Evolutionary conservation across 2,329 filamentous ascomycete genomes (phyloP).

Genomic region (Phyllosticta ampelicida): DNA sequence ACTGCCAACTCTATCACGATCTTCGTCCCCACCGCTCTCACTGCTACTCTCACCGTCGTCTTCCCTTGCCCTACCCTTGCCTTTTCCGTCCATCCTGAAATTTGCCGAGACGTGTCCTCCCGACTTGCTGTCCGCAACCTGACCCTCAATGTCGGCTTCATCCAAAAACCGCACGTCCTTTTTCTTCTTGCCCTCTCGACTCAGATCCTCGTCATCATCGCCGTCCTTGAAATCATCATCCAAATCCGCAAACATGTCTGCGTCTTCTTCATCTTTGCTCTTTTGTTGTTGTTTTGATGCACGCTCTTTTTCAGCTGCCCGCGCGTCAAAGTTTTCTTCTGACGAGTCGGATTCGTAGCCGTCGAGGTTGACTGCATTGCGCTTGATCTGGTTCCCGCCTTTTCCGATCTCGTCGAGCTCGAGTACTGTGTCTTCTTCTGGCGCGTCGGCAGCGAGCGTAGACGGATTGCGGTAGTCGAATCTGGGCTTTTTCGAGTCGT

Average conservation of each 20-base stretch:
- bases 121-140: conserved; percentile 61
- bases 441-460: conserved; percentile 71
- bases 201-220: conserved; percentile 43
- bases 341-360: conserved; percentile 92
- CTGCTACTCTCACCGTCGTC: conserved; percentile 44
- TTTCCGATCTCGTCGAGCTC: conserved; percentile 87
- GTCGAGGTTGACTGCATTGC: conserved; percentile 90
- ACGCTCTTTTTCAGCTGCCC: conserved; percentile 51
- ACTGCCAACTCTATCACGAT: conserved; percentile 52
- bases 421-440: conserved; percentile 64
- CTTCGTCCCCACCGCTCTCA: conserved; percentile 51
- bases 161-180: conserved; percentile 52
- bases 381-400: conserved; percentile 58
- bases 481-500: conserved; percentile 60
- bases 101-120: conserved; percentile 56
- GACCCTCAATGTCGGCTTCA: conserved; percentile 62
- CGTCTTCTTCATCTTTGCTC: conserved; percentile 51
- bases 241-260: conserved; percentile 74
- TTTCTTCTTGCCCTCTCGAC: conserved; percentile 44
- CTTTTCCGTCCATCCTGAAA: conserved; percentile 50
- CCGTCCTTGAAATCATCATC: conserved; percentile 49
- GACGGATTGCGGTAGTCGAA: conserved; percentile 95
- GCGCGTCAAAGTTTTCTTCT: conserved; percentile 76
- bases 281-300: conserved; percentile 32
- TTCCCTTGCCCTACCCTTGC: conserved; percentile 26